Evolutionary conservation across 2,329 filamentous ascomycete genomes (phyloP).

Genomic region (Fusarium zealandicum): DNA sequence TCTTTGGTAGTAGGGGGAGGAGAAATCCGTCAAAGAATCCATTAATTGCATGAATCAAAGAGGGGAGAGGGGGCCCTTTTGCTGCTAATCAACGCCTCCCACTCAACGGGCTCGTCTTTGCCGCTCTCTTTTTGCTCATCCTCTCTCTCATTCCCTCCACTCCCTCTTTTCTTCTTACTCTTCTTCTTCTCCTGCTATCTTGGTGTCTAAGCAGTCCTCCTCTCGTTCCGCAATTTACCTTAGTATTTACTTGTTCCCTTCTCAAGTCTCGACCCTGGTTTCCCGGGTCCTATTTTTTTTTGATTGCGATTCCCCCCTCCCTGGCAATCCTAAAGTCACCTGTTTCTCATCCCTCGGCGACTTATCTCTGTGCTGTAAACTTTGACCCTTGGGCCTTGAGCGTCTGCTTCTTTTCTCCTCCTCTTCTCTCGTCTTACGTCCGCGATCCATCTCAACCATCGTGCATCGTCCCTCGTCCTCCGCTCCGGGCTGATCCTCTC

Average conservation of each 20-base stretch:
- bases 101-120: slow-evolving; percentile 19
- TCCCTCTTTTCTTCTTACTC: neutral
- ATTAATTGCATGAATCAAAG: slow-evolving; percentile 7
- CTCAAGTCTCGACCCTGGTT: slow-evolving; percentile 30
- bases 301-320: slow-evolving; percentile 41
- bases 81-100: slow-evolving; percentile 38
- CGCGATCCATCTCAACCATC: neutral
- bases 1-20: neutral
- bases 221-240: slow-evolving; percentile 4
- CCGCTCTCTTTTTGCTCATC: slow-evolving; percentile 8
- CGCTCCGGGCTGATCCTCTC: slow-evolving; percentile 7
- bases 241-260: slow-evolving; percentile 6
- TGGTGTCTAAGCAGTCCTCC: slow-evolving; percentile 11
- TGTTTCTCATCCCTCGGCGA: slow-evolving; percentile 37
- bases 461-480: neutral
- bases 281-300: slow-evolving; percentile 32
- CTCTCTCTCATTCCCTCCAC: slow-evolving; percentile 6
- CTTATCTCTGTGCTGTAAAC: slow-evolving; percentile 20
- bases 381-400: slow-evolving; percentile 21
- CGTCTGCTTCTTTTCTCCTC: slow-evolving; percentile 17
- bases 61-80: slow-evolving; percentile 5
- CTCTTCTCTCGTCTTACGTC: neutral
- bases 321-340: slow-evolving; percentile 35
- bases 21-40: slow-evolving; percentile 8
- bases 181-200: slow-evolving; percentile 1